phyloP scores from a whole-genome alignment of 176 grass and related monocot species.

The Oryza rufipogon region DNA sequence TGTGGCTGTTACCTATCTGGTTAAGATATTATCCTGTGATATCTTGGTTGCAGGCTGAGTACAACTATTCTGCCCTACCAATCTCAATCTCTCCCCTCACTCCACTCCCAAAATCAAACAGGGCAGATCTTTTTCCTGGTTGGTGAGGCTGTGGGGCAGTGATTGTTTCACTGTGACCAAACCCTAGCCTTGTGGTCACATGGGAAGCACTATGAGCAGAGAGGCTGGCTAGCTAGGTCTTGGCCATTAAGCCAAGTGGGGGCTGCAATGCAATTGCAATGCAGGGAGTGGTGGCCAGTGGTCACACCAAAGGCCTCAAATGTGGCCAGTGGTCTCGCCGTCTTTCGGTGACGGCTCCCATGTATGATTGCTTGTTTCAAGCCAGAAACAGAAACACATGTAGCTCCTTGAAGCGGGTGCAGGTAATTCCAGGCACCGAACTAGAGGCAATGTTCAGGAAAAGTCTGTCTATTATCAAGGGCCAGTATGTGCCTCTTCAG shows the following conservation, averaged over 20 bases:
- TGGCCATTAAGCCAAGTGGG: conserved; percentile 58
- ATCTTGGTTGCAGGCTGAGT: background rate
- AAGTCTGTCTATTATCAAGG: background rate
- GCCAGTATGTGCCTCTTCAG: conserved; percentile 18
- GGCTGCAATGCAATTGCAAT: background rate
- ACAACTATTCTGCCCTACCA: background rate
- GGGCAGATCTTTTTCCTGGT: conserved; percentile 42
- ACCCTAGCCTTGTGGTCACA: conserved; percentile 49
- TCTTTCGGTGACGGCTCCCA: conserved; percentile 37
- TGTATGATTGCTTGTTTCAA: conserved; percentile 42
- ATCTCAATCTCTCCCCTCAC: background rate
- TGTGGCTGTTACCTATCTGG: background rate
- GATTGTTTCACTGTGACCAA: conserved; percentile 48
- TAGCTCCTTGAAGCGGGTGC: conserved; percentile 32
- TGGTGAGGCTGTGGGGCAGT: conserved; percentile 42
- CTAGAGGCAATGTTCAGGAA: conserved; percentile 25
- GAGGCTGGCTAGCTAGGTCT: conserved; percentile 24
- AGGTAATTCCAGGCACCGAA: conserved; percentile 13
- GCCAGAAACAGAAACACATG: conserved; percentile 44
- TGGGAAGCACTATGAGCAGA: conserved; percentile 33
- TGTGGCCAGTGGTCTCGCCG: conserved; percentile 47
- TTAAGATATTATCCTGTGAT: background rate
- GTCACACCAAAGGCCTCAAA: conserved; percentile 50
- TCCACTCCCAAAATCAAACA: conserved; percentile 3
- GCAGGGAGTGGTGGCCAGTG: conserved; percentile 42